Percentiles rank a stretch among this genome's conserved stretches.
phyloP scores from a whole-genome alignment of 495 filamentous ascomycete species.

The Annulohypoxylon moriforme region DNA sequence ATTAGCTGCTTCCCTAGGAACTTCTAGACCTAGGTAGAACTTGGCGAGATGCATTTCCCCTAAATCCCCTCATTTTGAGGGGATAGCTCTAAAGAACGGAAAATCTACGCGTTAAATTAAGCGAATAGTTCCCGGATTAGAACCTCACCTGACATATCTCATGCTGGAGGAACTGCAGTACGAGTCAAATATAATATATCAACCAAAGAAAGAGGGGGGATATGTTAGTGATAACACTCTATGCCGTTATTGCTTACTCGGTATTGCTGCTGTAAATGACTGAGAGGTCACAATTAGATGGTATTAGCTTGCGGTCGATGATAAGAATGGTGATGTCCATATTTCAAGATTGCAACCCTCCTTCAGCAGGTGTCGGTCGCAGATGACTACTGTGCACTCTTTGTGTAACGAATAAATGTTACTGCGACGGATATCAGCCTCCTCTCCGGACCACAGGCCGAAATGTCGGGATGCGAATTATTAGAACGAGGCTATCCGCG shows the following conservation, averaged over 20 bases:
- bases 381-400: constrained; percentile 43
- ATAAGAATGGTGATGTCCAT: constrained; percentile 30
- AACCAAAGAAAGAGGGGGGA: constrained; percentile 3
- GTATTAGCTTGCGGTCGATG: constrained; percentile 26
- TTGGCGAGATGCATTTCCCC: not conserved
- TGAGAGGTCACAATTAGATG: constrained; percentile 10
- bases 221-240: constrained; percentile 12
- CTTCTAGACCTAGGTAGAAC: not conserved
- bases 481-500: constrained; percentile 32
- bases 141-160: not conserved
- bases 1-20: constrained; percentile 16
- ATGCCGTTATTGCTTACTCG: constrained; percentile 28
- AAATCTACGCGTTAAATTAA: not conserved
- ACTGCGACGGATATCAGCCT: constrained; percentile 35
- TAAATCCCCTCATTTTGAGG: not conserved
- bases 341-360: constrained; percentile 39
- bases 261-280: not conserved
- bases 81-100: not conserved
- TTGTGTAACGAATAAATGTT: constrained; percentile 36
- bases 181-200: not conserved
- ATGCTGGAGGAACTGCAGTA: not conserved
- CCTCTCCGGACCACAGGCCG: constrained; percentile 21
- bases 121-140: not conserved
- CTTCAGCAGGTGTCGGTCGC: constrained; percentile 27
- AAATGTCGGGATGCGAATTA: constrained; percentile 28